Evolutionary conservation across 345 rosid genomes (phyloP).

Genomic region (Aethionema arabicum): DNA sequence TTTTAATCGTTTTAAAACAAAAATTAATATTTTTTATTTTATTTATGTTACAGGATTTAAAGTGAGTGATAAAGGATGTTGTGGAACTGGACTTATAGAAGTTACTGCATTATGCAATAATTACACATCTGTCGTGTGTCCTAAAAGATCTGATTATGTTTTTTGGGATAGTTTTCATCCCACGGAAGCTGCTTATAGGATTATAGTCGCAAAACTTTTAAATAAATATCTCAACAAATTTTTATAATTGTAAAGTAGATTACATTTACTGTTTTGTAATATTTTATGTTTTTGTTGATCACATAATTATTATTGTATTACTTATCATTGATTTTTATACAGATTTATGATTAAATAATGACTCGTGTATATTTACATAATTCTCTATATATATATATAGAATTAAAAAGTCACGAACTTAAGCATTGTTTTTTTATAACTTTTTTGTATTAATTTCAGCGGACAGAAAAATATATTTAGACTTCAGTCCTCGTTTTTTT

Average conservation of each 20-base stretch:
- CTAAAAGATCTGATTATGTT: conserved; percentile 47
- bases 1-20: not conserved
- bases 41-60: conserved; percentile 49
- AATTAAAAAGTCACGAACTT: too few species aligned
- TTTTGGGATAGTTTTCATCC: conserved; percentile 91
- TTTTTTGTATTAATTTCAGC: too few species aligned
- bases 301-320: not conserved
- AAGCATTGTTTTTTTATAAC: too few species aligned
- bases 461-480: too few species aligned
- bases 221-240: conserved; percentile 25
- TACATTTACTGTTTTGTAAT: not conserved
- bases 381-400: too few species aligned
- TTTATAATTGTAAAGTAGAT: not conserved
- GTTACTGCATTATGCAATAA: conserved; percentile 48
- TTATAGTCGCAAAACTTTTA: conserved; percentile 33
- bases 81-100: conserved; percentile 71
- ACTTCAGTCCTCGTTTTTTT: too few species aligned
- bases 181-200: conserved; percentile 48
- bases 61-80: conserved; percentile 54
- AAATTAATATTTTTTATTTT: not conserved
- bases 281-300: not conserved
- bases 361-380: too few species aligned
- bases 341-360: too few species aligned
- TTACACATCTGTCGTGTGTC: conserved; percentile 34
- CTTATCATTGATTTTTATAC: not conserved